Evolutionary conservation across 2,329 filamentous ascomycete species (phyloP), one percentile per base, ranked within the genome.

Genomic region (Aureobasidium sp.): DNA sequence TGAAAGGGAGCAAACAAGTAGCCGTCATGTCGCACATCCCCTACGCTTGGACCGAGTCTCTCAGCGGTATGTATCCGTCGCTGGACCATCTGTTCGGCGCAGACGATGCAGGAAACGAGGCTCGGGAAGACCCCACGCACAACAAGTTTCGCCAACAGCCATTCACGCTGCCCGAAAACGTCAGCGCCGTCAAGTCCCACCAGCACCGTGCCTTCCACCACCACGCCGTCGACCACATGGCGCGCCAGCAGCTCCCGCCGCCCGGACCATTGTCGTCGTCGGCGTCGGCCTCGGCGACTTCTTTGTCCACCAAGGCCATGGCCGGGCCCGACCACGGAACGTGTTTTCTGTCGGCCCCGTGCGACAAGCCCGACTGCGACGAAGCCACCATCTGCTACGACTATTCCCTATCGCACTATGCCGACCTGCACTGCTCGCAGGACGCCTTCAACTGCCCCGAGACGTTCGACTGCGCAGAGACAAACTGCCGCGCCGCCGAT

Each of bases 321-420:
- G 25, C 37, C 17, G 51, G 25, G n/a, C 21, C 29, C 31, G 53
- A 57, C 6, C 53, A 57, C 29, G 53, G 29, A 19, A 27, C 19
- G 4, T 60, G 58, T 49, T 51, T 45, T 46, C n/a, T 60, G 25
- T 60, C 58, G 35, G 43, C 57, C 13, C 47, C 58, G 27, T 74
- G 73, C 64, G 73, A 67, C 59, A 72, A 75, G 60, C 72, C 73
- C 29, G 67, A 71, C 57, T 75, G 69, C 61, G 67, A 69, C 13
- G 62, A 64, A n/a, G 40, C 61, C 13, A 62, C 54, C 29, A 60
- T 58, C 13, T 64, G 63, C 51, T 64, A 58, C 43, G 55, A 57
- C 35, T 49, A 60, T 23, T 43, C 46, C 21, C 37, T 58, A 11
- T 43, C 58, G 17, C 58, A 60, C 49, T 35, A 53, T 21, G 29